Evolutionary conservation across 495 filamentous ascomycete genomes (phyloP).

Genomic region (Aspergillus wentii): DNA sequence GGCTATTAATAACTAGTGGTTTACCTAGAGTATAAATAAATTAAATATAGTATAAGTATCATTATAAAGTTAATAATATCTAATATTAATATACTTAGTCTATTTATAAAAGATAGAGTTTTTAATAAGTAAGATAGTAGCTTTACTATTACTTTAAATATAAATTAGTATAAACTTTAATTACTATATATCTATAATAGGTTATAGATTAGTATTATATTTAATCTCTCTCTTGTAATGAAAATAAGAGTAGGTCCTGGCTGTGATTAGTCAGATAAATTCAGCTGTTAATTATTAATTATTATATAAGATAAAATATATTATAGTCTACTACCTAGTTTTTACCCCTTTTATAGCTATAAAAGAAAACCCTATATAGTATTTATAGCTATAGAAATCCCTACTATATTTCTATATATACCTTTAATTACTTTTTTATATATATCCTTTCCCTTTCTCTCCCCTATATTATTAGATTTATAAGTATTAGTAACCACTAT

Average conservation of each 20-base stretch:
- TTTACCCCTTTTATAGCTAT: not conserved
- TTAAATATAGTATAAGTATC: not conserved
- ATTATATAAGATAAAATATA: not conserved
- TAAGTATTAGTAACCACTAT: too few relatives aligned
- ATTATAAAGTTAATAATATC: not conserved
- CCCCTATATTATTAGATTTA: too few relatives aligned
- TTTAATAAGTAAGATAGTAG: not conserved
- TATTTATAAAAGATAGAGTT: not conserved
- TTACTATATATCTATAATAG: too few relatives aligned
- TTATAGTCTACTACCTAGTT: not conserved
- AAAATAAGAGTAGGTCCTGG: too few relatives aligned
- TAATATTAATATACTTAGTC: not conserved
- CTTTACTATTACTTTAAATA: not conserved
- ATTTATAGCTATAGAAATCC: too few relatives aligned
- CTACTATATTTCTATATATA: slow-evolving; percentile 7
- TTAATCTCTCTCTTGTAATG: not conserved
- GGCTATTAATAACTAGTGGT: not conserved
- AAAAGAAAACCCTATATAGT: not conserved
- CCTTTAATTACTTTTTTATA: slow-evolving; percentile 1
- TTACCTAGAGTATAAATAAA: not conserved
- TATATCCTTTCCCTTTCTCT: too few relatives aligned
- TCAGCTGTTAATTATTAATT: not conserved
- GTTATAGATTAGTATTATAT: not conserved
- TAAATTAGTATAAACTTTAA: too few relatives aligned
- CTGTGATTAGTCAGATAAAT: too few relatives aligned